Conservation (phyloP, 495 filamentous ascomycete species). For the Clavariopsis aquatica region DNA sequence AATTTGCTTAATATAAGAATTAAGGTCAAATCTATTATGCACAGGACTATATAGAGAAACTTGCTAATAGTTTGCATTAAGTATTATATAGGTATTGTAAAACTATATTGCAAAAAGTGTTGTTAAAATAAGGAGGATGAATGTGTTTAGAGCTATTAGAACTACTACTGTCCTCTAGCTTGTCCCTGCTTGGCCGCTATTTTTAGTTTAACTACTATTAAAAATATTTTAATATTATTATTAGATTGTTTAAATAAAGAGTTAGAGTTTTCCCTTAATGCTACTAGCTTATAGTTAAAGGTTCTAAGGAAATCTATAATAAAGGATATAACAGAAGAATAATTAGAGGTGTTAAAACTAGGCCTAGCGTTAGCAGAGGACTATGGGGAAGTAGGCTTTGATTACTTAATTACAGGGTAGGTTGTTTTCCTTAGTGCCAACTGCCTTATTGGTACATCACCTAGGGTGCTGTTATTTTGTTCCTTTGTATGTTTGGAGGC, state of each 20-base stretch:
- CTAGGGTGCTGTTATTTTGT: too few relatives aligned
- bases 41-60: background rate
- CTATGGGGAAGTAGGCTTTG: too few relatives aligned
- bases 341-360: background rate
- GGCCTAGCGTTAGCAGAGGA: background rate
- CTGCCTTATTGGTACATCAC: background rate
- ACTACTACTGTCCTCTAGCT: background rate
- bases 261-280: background rate
- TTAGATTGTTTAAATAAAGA: background rate
- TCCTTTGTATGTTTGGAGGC: too few relatives aligned
- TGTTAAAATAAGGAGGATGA: background rate
- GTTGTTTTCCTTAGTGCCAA: background rate
- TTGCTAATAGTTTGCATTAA: background rate
- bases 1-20: background rate
- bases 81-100: background rate
- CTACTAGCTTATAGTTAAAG: background rate
- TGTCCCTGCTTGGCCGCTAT: background rate
- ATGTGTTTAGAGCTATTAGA: background rate
- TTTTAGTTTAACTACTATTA: background rate
- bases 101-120: background rate
- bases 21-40: background rate
- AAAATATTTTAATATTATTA: too few relatives aligned
- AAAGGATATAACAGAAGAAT: background rate
- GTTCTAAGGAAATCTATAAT: background rate
- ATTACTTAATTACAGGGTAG: background rate